Base-by-base conservation (phyloP, 495 filamentous ascomycete genomes). In the Xylaria longipes region DNA sequence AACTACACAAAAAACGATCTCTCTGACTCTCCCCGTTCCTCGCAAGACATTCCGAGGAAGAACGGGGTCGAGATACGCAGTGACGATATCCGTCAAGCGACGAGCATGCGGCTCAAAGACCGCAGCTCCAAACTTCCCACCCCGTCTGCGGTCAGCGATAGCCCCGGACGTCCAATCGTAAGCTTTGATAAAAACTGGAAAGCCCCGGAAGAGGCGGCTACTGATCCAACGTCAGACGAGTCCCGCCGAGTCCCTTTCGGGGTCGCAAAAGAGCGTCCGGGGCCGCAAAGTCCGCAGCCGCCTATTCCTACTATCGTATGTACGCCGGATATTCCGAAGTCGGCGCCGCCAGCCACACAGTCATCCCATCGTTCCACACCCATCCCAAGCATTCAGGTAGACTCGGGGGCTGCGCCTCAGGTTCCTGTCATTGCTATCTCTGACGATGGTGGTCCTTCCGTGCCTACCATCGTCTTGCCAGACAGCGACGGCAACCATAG, bases 161-260 rank as follows among this genome's bases (percentile, higher is more conserved):
- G 86, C 72, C 89, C 91, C 66, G 92, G 93, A 65, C 88, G 94
- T 75, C 94, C 94, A 64, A 97, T 97, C 80, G 93, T 97, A 83
- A 97, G 94, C 86, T 97, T 97, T 84, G 89, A 94, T 79, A 85
- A 84, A 74, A 84, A 90, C 80, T 96, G 93, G 94, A 92, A 90
- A 82, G 88, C 93, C 68, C 84, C 80, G 72, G 86, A 77, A 69
- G 86, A 86, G 80, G 83, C 86, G 82, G 83, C 85, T 88, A 81
- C 85, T 88, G 86, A 88, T 87, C 78, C 80, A 64, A 84, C 83
- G 77, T 81, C 85, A 87, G 79, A 81, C 74, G 77, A 75, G 77
- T 78, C 76, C 75, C 71, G 67, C 73, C 72, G 76, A 74, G 71
- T 76, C 76, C 72, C 75, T 74, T 57, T 74, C 72, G 67, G 76